Base-by-base conservation (phyloP, 148 eudicot species). In the Dysphania ambrosioides region DNA sequence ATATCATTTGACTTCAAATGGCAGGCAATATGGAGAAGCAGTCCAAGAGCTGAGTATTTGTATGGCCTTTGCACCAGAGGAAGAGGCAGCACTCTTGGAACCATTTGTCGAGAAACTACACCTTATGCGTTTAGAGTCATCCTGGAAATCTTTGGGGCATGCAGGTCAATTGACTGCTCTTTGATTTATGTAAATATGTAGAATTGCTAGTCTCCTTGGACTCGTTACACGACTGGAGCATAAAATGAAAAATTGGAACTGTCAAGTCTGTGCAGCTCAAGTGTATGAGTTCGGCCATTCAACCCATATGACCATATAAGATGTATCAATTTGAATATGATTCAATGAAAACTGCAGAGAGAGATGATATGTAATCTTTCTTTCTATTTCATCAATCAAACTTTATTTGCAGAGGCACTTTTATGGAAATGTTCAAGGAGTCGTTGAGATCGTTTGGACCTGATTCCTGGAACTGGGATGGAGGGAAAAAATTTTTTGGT, bases 1-100 rank as follows among this genome's bases (percentile, higher is more conserved):
- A n/a, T 58, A 56, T 2, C 42, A 58, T 38, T 26, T 23, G 30
- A 26, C 66, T 66, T 47, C 16, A 38, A n/a, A 36, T 79, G 30
- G 1, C 84, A 93, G 98, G 88, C 88, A 89, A 78, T 91, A 93
- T 29, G 91, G 84, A 57, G 82, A 80, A 72, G 90, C 98, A 13
- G 94, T 93, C 49, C 89, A 91, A 86, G 97, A 93, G 86, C 90
- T 93, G 44, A 93, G 98, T 82, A 91, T 93, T 69, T 93, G 97
- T 85, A 91, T 93, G 98, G 98, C 97, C 51, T 93, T 93, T 81
- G 97, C 98, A 42, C 98, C 98, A 0, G 97, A 91, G 84, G 94
- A 91, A 76, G 91, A 93, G 82, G 92, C 94, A n/a, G 87, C 86
- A 68, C 79, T 91, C 35, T 74, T 93, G 70, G 97, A 91, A 80